These are phyloP conservation scores for Calocybe indica DNA, from an alignment of 768 basidiomycete species.

Conservation along the genomic window DNA sequence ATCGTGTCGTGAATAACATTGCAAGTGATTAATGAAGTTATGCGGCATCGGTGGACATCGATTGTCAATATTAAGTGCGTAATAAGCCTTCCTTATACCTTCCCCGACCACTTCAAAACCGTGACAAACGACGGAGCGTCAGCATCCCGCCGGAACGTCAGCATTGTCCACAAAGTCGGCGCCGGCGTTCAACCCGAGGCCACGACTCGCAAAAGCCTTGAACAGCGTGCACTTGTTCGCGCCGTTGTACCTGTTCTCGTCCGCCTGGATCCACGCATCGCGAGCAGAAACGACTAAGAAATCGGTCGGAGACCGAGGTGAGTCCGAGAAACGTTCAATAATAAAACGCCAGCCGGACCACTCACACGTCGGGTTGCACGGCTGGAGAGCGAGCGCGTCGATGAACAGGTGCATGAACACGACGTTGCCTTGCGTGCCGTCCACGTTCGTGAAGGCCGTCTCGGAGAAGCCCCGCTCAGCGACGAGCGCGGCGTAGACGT, in stretches of 20 bases:
- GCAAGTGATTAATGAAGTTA: too few species aligned
- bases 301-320: too few species aligned
- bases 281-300: conserved; percentile 35
- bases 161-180: conserved; percentile 19
- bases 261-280: conserved; percentile 48
- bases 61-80: too few species aligned
- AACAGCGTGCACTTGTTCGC: conserved; percentile 38
- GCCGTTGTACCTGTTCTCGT: conserved; percentile 38
- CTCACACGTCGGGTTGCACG: conserved; percentile 46
- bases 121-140: too few species aligned
- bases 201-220: conserved; percentile 43
- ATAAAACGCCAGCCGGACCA: conserved; percentile 1
- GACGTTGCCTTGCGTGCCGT: conserved; percentile 38
- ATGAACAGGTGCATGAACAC: conserved; percentile 48
- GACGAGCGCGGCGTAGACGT: conserved; percentile 35
- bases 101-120: too few species aligned
- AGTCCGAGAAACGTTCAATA: too few species aligned
- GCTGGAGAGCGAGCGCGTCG: conserved; percentile 42
- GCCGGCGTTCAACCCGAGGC: conserved; percentile 34
- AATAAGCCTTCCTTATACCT: too few species aligned
- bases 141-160: conserved; percentile 22
- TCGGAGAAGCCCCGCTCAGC: conserved; percentile 26
- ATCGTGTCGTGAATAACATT: too few species aligned
- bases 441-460: conserved; percentile 33
- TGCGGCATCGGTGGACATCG: too few species aligned